Evolutionary conservation across 345 rosid genomes (phyloP).

Genomic region (Cardamine resedifolia): DNA sequence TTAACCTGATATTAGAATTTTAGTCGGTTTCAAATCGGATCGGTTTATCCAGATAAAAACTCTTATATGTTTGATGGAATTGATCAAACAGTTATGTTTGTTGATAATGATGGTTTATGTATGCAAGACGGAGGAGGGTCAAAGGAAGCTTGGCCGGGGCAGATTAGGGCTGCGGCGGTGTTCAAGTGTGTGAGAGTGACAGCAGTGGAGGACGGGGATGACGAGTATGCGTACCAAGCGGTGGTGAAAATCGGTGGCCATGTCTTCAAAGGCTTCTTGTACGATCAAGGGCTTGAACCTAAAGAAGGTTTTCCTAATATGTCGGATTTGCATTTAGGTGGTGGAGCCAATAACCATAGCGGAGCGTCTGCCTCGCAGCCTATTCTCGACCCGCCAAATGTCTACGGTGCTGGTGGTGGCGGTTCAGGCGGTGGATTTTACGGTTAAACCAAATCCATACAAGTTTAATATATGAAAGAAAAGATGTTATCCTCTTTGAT

Average conservation of each 20-base stretch:
- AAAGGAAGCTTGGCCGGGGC: constrained; percentile 69
- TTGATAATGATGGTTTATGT: background rate
- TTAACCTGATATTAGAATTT: background rate
- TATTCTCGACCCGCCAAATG: constrained; percentile 58
- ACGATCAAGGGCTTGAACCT: constrained; percentile 77
- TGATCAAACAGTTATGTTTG: background rate
- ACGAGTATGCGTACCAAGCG: constrained; percentile 91
- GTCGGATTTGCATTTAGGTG: constrained; percentile 88
- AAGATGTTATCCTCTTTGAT: constrained; percentile 5
- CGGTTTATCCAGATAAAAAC: background rate
- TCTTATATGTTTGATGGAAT: background rate
- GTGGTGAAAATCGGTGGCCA: constrained; percentile 88
- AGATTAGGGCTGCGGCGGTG: constrained; percentile 81
- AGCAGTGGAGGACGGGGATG: constrained; percentile 87
- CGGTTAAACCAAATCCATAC: constrained; percentile 59
- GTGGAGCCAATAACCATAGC: constrained; percentile 47
- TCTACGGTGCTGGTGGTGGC: constrained; percentile 63
- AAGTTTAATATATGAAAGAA: constrained; percentile 10
- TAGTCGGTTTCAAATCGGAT: background rate
- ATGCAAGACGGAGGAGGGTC: constrained; percentile 54
- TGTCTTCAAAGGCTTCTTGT: constrained; percentile 86
- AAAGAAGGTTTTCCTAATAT: constrained; percentile 75
- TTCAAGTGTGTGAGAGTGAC: constrained; percentile 96
- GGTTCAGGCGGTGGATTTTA: constrained; percentile 58
- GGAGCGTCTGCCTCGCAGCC: constrained; percentile 62